Percentiles rank a stretch among this genome's conserved stretches.
phyloP scores from a whole-genome alignment of 768 basidiomycete genomes.

The Mycena filopes region DNA sequence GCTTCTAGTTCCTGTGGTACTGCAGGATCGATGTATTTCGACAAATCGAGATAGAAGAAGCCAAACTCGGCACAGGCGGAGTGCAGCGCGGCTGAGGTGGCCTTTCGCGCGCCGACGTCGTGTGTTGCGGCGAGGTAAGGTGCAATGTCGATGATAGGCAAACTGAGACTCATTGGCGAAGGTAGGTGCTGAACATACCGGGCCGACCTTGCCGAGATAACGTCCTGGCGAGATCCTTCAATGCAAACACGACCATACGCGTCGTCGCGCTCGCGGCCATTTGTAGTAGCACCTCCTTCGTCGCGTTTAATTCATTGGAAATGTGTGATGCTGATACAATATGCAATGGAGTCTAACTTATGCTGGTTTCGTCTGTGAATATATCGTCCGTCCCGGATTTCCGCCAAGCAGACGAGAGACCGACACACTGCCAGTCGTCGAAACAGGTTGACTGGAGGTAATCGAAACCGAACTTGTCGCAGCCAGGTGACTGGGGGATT shows the following conservation, averaged over 20 bases:
- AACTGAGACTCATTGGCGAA: slow-evolving; percentile 46
- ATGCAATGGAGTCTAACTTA: slow-evolving; percentile 38
- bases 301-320: no score
- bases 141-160: slow-evolving; percentile 80
- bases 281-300: no score
- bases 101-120: slow-evolving; percentile 50
- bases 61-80: slow-evolving; percentile 81
- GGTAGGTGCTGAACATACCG: background rate
- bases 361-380: slow-evolving; percentile 59
- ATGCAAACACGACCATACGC: no score
- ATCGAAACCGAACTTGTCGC: background rate
- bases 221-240: no score
- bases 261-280: no score
- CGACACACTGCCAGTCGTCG: slow-evolving; percentile 53
- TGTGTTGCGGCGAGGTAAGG: slow-evolving; percentile 64
- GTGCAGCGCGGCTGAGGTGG: slow-evolving; percentile 70
- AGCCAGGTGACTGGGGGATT: background rate
- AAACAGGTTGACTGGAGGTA: slow-evolving; percentile 3
- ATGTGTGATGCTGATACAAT: slow-evolving; percentile 15
- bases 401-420: slow-evolving; percentile 52
- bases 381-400: slow-evolving; percentile 72
- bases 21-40: slow-evolving; percentile 60
- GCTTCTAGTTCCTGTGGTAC: slow-evolving; percentile 74
- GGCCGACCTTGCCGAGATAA: no score
- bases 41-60: slow-evolving; percentile 89